phyloP scores from a whole-genome alignment of 495 filamentous ascomycete species.

The Bacidia rubella region DNA sequence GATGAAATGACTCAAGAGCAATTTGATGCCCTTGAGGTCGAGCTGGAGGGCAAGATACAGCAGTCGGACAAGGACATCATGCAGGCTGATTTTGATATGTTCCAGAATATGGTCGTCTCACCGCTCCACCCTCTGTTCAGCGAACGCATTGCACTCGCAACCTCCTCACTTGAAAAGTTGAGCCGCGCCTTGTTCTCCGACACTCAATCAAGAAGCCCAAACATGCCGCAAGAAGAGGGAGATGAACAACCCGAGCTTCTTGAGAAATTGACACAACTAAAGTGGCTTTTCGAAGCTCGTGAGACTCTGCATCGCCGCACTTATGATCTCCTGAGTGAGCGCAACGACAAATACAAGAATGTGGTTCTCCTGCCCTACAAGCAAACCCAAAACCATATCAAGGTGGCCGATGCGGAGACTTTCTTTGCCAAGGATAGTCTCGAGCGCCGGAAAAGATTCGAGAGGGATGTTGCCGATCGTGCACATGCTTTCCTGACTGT shows the following conservation, averaged over 20 bases:
- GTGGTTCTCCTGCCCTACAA: conserved; percentile 72
- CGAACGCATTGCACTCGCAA: conserved; percentile 25
- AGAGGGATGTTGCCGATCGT: conserved; percentile 52
- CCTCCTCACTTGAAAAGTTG: conserved; percentile 32
- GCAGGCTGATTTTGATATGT: conserved; percentile 62
- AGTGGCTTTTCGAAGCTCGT: conserved; percentile 93
- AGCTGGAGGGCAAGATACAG: conserved; percentile 47
- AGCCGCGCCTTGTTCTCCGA: conserved; percentile 59
- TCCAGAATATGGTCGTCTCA: conserved; percentile 60
- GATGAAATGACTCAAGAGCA: conserved; percentile 68
- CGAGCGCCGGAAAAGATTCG: conserved; percentile 51
- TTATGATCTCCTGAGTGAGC: conserved; percentile 70
- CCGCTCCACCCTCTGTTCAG: conserved; percentile 63
- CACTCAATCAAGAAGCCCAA: conserved; percentile 56
- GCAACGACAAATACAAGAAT: conserved; percentile 72
- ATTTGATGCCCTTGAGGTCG: conserved; percentile 63
- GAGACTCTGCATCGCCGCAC: conserved; percentile 72
- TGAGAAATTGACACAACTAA: conserved; percentile 85
- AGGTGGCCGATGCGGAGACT: conserved; percentile 55
- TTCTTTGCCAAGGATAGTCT: conserved; percentile 72
- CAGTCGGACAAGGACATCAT: conserved; percentile 45
- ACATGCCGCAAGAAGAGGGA: conserved; percentile 81
- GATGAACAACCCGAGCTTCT: conserved; percentile 89
- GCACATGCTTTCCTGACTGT: conserved; percentile 66
- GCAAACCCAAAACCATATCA: conserved; percentile 52